Conservation (phyloP, 75 land plant genomes). For the Pinus albicaulis region DNA sequence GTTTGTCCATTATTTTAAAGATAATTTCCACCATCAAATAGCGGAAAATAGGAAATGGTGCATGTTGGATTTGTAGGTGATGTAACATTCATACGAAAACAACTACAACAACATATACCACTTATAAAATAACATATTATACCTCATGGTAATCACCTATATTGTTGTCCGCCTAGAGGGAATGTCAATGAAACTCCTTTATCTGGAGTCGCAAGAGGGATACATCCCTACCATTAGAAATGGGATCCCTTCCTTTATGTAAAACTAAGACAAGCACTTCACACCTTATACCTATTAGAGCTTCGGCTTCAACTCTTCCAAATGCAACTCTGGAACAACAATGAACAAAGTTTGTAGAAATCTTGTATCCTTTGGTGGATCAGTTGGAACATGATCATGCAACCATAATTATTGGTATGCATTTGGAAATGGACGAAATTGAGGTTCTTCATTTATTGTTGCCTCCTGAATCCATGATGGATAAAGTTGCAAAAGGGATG, state of each 20-base stretch:
- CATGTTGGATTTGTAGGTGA: too few relatives aligned
- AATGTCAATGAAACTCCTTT: too few relatives aligned
- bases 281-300: slow-evolving; percentile 54
- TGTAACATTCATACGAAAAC: too few relatives aligned
- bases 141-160: too few relatives aligned
- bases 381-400: slow-evolving; percentile 85
- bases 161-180: too few relatives aligned
- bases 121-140: too few relatives aligned
- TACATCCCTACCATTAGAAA: slow-evolving; percentile 42
- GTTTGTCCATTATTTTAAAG: too few relatives aligned
- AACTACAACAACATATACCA: too few relatives aligned
- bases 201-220: too few relatives aligned
- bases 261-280: slow-evolving; percentile 36
- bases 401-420: slow-evolving; percentile 98
- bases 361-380: slow-evolving; percentile 85
- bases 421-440: slow-evolving; percentile 95
- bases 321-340: slow-evolving; percentile 94
- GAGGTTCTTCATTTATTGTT: slow-evolving; percentile 91
- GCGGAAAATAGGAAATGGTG: too few relatives aligned
- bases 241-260: slow-evolving; percentile 59
- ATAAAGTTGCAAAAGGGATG: slow-evolving; percentile 94
- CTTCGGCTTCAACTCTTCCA: slow-evolving; percentile 90
- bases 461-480: slow-evolving; percentile 87
- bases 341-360: slow-evolving; percentile 86
- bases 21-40: too few relatives aligned